Percentiles rank a stretch among this genome's conserved stretches.
phyloP scores from a whole-genome alignment of 805 yeast genomes.

The Jamesozyma gamospora region DNA sequence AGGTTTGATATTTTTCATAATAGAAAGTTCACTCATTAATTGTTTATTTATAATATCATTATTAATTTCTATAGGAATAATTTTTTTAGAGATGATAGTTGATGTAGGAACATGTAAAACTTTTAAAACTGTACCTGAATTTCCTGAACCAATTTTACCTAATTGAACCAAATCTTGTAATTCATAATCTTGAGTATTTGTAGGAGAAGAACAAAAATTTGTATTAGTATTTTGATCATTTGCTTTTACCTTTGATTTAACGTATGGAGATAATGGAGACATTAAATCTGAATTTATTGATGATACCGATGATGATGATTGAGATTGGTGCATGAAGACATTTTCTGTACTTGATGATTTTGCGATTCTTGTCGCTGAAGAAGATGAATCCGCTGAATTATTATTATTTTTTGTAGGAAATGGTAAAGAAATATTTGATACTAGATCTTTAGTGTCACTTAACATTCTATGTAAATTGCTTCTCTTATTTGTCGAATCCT shows the following conservation, averaged over 20 bases:
- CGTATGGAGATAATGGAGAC: neutral
- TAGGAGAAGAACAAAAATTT: neutral
- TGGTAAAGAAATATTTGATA: too few species aligned
- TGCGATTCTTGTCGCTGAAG: neutral
- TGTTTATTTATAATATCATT: slow-evolving; percentile 37
- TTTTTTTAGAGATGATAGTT: slow-evolving; percentile 81
- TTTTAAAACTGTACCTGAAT: slow-evolving; percentile 85
- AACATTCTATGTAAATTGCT: neutral
- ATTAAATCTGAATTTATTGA: neutral
- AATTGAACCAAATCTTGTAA: slow-evolving; percentile 64
- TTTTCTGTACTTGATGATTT: neutral
- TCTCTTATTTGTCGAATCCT: neutral
- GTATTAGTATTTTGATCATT: neutral
- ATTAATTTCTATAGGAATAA: slow-evolving; percentile 76
- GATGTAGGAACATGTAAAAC: slow-evolving; percentile 85
- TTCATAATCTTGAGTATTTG: slow-evolving; percentile 23
- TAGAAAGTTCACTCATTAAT: slow-evolving; percentile 77
- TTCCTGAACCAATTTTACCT: slow-evolving; percentile 81
- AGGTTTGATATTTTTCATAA: slow-evolving; percentile 80
- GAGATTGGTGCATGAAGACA: neutral
- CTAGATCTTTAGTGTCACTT: too few species aligned
- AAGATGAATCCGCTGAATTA: too few species aligned
- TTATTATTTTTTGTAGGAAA: neutral
- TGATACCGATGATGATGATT: neutral
- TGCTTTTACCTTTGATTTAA: neutral